Conservation (phyloP, 805 yeast genomes). For the Cyberlindnera lachancei region DNA sequence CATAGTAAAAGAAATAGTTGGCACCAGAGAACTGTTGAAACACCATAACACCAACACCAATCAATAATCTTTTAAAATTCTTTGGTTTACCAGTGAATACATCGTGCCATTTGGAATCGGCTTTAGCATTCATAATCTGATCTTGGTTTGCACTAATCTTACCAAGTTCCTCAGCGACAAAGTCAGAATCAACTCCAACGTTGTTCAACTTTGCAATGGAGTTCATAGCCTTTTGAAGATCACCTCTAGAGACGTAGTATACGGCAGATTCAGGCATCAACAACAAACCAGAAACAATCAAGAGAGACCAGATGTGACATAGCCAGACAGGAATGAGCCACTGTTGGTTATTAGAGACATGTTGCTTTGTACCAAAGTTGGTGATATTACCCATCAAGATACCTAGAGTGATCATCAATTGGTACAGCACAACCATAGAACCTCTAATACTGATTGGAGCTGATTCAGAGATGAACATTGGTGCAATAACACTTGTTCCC, state of each 20-base stretch:
- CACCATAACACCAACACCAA: conserved; percentile 54
- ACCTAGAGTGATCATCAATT: conserved; percentile 64
- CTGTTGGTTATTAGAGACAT: conserved; percentile 34
- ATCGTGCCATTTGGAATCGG: conserved; percentile 39
- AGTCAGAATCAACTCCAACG: conserved; percentile 36
- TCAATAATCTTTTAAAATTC: conserved; percentile 37
- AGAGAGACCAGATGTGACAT: conserved; percentile 32
- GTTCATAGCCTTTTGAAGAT: conserved; percentile 43
- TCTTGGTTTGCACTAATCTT: conserved; percentile 38
- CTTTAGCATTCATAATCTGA: conserved; percentile 40
- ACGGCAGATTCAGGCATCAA: conserved; percentile 69
- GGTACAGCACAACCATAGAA: conserved; percentile 63
- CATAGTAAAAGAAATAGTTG: conserved; percentile 61
- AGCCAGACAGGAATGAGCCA: conserved; percentile 65
- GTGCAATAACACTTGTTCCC: conserved; percentile 65
- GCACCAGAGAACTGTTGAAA: conserved; percentile 58
- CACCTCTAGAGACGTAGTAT: conserved; percentile 36
- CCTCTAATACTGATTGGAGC: conserved; percentile 67
- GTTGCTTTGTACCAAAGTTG: conserved; percentile 47
- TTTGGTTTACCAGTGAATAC: conserved; percentile 58
- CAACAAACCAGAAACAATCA: conserved; percentile 37
- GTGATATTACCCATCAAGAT: conserved; percentile 65
- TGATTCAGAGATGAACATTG: conserved; percentile 63
- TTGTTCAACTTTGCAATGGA: conserved; percentile 50
- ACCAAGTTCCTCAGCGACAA: conserved; percentile 40